Conservation (phyloP, 768 basidiomycete species). For the Russula sp. region DNA sequence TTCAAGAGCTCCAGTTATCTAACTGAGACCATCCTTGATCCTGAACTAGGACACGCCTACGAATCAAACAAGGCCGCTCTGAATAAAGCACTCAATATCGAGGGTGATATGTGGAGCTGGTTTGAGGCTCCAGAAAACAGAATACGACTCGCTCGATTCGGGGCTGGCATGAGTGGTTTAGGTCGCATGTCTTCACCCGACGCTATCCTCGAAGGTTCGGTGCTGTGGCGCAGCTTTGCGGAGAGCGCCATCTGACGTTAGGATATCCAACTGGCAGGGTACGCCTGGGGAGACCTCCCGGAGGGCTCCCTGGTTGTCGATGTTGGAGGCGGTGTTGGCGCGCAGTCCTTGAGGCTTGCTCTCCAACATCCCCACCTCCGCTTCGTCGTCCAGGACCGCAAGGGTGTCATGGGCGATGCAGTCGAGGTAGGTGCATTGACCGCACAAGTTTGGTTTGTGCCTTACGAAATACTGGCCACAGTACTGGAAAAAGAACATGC, state of each 20-base stretch:
- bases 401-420: not conserved
- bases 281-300: conserved; percentile 1
- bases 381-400: conserved; percentile 13
- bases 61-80: not conserved
- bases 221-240: not conserved
- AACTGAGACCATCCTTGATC: conserved; percentile 21
- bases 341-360: conserved; percentile 5
- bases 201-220: not conserved
- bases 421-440: not conserved
- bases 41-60: not conserved
- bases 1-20: conserved; percentile 23
- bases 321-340: conserved; percentile 7
- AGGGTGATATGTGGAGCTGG: not conserved
- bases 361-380: not conserved
- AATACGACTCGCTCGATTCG: conserved; percentile 4
- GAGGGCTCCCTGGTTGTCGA: conserved; percentile 9
- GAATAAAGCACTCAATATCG: not conserved
- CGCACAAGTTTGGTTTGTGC: not conserved
- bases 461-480: not conserved
- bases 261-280: not conserved
- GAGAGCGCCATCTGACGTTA: not conserved
- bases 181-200: not conserved
- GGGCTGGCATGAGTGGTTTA: conserved; percentile 1
- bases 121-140: conserved; percentile 1
- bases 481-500: conserved; percentile 8